These are phyloP conservation scores for Trichocladium antarcticum DNA, from an alignment of 495 filamentous ascomycete species.

Conservation along the genomic window DNA sequence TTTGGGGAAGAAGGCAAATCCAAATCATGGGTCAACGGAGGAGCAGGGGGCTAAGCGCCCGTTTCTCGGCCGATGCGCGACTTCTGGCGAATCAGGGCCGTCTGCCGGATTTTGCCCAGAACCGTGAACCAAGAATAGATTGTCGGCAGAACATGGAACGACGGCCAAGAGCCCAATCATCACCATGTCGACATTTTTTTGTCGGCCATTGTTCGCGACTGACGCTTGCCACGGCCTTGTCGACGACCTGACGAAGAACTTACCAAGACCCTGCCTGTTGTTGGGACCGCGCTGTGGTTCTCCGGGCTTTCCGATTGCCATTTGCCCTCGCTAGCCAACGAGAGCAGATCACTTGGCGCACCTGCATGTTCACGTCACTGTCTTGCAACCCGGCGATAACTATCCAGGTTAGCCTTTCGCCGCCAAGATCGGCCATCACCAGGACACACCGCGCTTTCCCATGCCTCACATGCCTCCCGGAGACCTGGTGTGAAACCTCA, in stretches of 20 bases:
- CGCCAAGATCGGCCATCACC: constrained; percentile 1
- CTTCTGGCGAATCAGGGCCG: constrained; percentile 17
- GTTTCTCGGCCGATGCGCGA: constrained; percentile 21
- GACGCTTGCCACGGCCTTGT: no score
- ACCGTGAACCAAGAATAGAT: constrained; percentile 33
- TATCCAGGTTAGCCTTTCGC: constrained; percentile 4
- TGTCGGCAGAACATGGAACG: constrained; percentile 13
- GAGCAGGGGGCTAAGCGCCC: constrained; percentile 28
- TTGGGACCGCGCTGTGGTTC: no score
- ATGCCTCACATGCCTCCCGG: no score
- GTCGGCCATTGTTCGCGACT: constrained; percentile 3
- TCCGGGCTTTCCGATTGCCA: no score
- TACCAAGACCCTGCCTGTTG: no score
- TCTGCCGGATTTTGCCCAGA: constrained; percentile 11
- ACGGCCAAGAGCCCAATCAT: constrained; percentile 21
- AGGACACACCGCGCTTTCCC: not conserved
- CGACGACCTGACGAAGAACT: no score
- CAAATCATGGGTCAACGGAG: constrained; percentile 22
- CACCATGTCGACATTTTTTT: not conserved
- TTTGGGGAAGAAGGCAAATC: no score
- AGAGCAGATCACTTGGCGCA: not conserved
- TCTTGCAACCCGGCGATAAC: not conserved
- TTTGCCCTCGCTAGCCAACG: no score
- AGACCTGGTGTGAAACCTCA: no score
- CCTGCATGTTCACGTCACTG: constrained; percentile 14